Evolutionary conservation across 2,329 filamentous ascomycete genomes (phyloP).

Genomic region (Metarhizium rileyi): DNA sequence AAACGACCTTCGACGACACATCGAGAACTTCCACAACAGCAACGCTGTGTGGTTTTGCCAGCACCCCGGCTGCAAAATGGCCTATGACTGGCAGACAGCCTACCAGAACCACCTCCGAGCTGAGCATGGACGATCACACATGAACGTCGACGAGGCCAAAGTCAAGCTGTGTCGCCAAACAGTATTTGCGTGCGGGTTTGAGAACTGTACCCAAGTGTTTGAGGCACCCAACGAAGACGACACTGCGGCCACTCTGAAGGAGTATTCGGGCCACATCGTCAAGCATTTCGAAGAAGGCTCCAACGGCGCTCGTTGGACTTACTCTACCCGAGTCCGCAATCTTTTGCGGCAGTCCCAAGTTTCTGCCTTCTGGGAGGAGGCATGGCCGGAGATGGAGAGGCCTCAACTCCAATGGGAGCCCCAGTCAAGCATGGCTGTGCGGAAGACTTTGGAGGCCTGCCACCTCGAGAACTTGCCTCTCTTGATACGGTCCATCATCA

Average conservation of each 20-base stretch:
- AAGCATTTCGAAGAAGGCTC: slow-evolving; percentile 36
- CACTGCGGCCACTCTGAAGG: slow-evolving; percentile 28
- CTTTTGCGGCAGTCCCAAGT: slow-evolving; percentile 31
- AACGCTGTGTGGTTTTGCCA: slow-evolving; percentile 37
- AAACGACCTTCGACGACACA: slow-evolving; percentile 39
- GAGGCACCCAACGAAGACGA: slow-evolving; percentile 32
- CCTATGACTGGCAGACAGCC: slow-evolving; percentile 38
- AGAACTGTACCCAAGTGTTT: slow-evolving; percentile 33
- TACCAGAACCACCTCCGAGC: slow-evolving; percentile 38
- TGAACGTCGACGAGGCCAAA: slow-evolving; percentile 32
- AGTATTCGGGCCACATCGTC: slow-evolving; percentile 36
- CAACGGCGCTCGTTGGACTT: slow-evolving; percentile 32
- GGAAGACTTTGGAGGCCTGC: slow-evolving; percentile 35
- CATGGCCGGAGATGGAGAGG: slow-evolving; percentile 25
- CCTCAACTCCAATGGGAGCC: slow-evolving; percentile 30
- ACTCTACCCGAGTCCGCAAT: slow-evolving; percentile 35
- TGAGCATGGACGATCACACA: slow-evolving; percentile 31
- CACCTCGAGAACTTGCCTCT: slow-evolving; percentile 30
- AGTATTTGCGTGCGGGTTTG: slow-evolving; percentile 39
- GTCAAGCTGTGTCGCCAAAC: slow-evolving; percentile 35
- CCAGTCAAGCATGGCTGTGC: slow-evolving; percentile 29
- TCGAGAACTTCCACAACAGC: slow-evolving; percentile 37
- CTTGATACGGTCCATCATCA: slow-evolving; percentile 29
- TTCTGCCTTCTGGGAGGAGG: slow-evolving; percentile 25
- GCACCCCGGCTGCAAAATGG: slow-evolving; percentile 31